Evolutionary conservation across 352 stramenopile species (phyloP).

Genomic region (Phytophthora pluvialis): DNA sequence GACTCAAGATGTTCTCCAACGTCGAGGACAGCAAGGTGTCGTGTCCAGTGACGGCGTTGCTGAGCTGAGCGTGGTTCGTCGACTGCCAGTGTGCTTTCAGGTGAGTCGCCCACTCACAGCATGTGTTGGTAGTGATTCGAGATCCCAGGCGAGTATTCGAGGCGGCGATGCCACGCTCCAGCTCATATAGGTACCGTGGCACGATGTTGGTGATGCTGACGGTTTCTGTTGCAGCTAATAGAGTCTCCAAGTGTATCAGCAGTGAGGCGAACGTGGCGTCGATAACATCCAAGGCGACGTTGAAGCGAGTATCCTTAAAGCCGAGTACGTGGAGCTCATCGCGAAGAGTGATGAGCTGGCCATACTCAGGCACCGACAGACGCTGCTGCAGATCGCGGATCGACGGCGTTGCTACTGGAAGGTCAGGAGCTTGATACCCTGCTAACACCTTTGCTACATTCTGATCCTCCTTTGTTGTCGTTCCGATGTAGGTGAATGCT

Average conservation of each 20-base stretch:
- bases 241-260: conserved; percentile 11
- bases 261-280: conserved; percentile 13
- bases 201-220: background rate
- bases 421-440: conserved; percentile 11
- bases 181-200: background rate
- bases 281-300: conserved; percentile 6
- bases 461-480: conserved; percentile 27
- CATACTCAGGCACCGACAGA: background rate
- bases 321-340: conserved; percentile 6
- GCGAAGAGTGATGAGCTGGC: conserved; percentile 9
- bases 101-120: conserved; percentile 5
- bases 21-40: background rate
- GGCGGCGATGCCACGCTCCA: too few relatives aligned
- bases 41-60: background rate
- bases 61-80: conserved; percentile 3
- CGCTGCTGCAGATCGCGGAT: conserved; percentile 8
- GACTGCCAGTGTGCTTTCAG: background rate
- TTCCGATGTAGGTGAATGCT: conserved; percentile 34
- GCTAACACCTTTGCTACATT: conserved; percentile 26
- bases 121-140: background rate
- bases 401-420: conserved; percentile 12
- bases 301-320: conserved; percentile 4
- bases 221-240: background rate
- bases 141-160: background rate
- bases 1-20: background rate